Evolutionary conservation across 1,139 yeast genomes (phyloP), one percentile per base, ranked within the genome.

Genomic region (Kurtzmaniella quercitrusa): DNA sequence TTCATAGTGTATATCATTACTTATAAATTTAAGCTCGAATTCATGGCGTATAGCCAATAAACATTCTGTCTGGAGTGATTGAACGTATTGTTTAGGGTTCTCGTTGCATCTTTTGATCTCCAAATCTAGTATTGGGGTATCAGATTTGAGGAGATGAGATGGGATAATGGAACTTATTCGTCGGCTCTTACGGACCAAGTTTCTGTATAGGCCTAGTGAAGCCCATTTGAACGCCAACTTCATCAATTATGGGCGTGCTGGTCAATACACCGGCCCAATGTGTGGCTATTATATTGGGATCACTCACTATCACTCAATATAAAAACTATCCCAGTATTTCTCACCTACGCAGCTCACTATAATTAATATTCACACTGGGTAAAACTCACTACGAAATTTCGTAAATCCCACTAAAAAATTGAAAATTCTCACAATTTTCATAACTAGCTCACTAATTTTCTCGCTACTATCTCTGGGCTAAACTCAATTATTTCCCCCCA

Each of bases 81-180:
- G 9, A 6, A 9, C 30, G 39, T 42, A 42, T 12, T 33, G 23
- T n/a, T 6, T 12, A n/a, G 36, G 33, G 12, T 36, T 16, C 11
- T 16, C 15, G 14, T 40, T 33, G 21, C 32, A 42, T 22, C 37
- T 36, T 17, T 28, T 23, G 2, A 39, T 14, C 32, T 42, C 44
- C 12, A 20, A 19, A 23, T 38, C 33, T 19, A 34, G 17, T 20
- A 41, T 11, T 4, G 30, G 30, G n/a, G n/a, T 9, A 9, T 14
- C 30, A 26, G n/a, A 11, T 3, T 5, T 26, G 9, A 11, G 5
- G 12, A 9, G 30, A 4, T 6, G 3, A 11, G 30, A 14, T 9
- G 30, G 30, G 12, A 11, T 26, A 3, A 26, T 4, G n/a, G 9
- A 6, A 9, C n/a, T 26, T 26, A 26, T 26, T 9, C 30, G 30